Evolutionary conservation across 345 rosid genomes (phyloP), one percentile per base, ranked within the genome.

Genomic region (Passiflora organensis): DNA sequence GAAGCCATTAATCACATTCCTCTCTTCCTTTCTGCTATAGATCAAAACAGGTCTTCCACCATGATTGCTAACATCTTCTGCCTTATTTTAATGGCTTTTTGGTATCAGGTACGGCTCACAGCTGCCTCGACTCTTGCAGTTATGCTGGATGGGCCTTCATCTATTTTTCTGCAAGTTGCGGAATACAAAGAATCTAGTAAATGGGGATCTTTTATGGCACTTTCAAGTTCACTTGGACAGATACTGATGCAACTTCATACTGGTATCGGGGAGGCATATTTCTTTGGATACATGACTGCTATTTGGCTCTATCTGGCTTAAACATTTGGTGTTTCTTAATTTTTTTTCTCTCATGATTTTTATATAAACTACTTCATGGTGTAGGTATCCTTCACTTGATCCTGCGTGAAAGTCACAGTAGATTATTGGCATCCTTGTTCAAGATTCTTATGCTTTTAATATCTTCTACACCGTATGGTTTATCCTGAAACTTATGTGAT

Each of bases 161-260:
- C 88, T 56, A 76, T 85, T 63, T 83, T 86, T 74, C 72, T 91
- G 67, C 98, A 91, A 71, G 91, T 91, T 41, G 98, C 90, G 32
- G 98, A 87, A 73, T 85, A 80, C 74, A 91, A 78, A 69, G 94
- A 91, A 67, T 73, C 86, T 44, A 65, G 70, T 25, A 85, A 80
- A 71, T 70, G 64, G 56, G 89, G 87, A 66, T 85, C 95, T 48
- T 87, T 80, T 67, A 80, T 78, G 82, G 76, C 96, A 50, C 83
- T 91, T 63, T 87, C 96, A 52, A 85, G 78, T 69, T 85, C 96
- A 45, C 94, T 87, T 68, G 97, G 97, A 61, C 75, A 56, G 62
- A 82, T 91, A 56, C 63, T 91, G 62, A 76, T 91, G 85, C 94
- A 87, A 78, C 95, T 91, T 71, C 97, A 87, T 77, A 72, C 75